Evolutionary conservation across 352 stramenopile species (phyloP).

Genomic region (Pythium myriotylum): DNA sequence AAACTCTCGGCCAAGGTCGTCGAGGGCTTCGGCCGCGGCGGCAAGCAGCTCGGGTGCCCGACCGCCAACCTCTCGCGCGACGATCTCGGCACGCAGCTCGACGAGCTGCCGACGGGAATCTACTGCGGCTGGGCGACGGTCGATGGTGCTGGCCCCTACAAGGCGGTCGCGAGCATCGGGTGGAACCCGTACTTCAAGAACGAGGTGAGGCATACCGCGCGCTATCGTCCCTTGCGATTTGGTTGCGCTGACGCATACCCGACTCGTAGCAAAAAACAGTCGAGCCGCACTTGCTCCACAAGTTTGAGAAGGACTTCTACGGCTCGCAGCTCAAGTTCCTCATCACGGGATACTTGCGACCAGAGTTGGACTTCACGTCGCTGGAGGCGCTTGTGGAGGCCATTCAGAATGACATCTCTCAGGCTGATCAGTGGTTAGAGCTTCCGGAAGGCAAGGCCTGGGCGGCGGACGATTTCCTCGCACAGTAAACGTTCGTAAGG

Average conservation of each 20-base stretch:
- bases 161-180: slow-evolving; percentile 97
- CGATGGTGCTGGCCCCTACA: slow-evolving; percentile 83
- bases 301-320: slow-evolving; percentile 96
- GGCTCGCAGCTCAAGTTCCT: slow-evolving; percentile 92
- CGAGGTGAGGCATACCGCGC: slow-evolving; percentile 43
- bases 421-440: slow-evolving; percentile 72
- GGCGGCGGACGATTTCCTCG: slow-evolving; percentile 33
- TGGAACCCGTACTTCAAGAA: slow-evolving; percentile 96
- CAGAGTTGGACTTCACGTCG: slow-evolving; percentile 93
- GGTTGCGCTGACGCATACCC: not conserved
- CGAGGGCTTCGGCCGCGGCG: slow-evolving; percentile 92
- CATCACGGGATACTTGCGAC: slow-evolving; percentile 92
- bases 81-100: slow-evolving; percentile 80
- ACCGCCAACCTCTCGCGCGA: slow-evolving; percentile 94
- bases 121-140: slow-evolving; percentile 94
- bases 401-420: slow-evolving; percentile 88
- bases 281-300: slow-evolving; percentile 94
- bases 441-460: slow-evolving; percentile 55
- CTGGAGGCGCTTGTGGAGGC: slow-evolving; percentile 92
- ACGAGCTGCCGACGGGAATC: slow-evolving; percentile 87
- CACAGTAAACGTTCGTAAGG: not conserved
- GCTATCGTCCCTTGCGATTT: not conserved
- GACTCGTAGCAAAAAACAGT: slow-evolving; percentile 92
- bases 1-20: slow-evolving; percentile 91
- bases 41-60: slow-evolving; percentile 95